These are phyloP conservation scores for Arthrinium puccinioides DNA, from an alignment of 2,329 filamentous ascomycete genomes.

Conservation along the genomic window DNA sequence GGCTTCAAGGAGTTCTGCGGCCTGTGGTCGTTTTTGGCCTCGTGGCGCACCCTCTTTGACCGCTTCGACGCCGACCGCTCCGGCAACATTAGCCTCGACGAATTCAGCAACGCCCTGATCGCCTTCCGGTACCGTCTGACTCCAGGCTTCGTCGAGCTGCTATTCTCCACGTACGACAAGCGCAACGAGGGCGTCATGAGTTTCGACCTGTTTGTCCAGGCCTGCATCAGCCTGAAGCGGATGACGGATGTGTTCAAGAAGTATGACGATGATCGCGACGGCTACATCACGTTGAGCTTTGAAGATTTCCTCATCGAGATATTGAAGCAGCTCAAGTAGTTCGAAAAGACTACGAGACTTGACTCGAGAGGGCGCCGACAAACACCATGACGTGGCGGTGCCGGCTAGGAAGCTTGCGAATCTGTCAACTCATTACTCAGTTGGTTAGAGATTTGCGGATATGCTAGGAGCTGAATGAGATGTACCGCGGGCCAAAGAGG, in stretches of 20 bases:
- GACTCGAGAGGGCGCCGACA: no score
- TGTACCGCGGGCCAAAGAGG: no score
- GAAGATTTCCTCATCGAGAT: slow-evolving; percentile 73
- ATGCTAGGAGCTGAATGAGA: no score
- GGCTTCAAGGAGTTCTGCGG: slow-evolving; percentile 95
- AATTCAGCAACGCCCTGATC: slow-evolving; percentile 85
- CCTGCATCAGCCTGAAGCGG: slow-evolving; percentile 90
- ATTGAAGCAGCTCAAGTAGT: slow-evolving; percentile 53
- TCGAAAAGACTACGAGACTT: no score
- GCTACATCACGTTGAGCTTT: slow-evolving; percentile 79
- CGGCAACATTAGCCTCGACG: slow-evolving; percentile 77
- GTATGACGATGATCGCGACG: slow-evolving; percentile 94
- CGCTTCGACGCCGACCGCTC: slow-evolving; percentile 84
- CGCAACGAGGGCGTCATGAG: slow-evolving; percentile 63
- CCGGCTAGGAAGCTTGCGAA: no score
- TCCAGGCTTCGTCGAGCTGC: slow-evolving; percentile 70
- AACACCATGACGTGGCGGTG: no score
- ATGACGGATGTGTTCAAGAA: slow-evolving; percentile 99
- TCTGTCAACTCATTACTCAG: no score
- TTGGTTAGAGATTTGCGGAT: no score
- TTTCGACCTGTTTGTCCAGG: slow-evolving; percentile 97
- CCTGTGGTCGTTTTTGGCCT: slow-evolving; percentile 90
- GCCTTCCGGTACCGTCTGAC: slow-evolving; percentile 91
- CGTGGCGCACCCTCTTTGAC: slow-evolving; percentile 92
- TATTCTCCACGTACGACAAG: slow-evolving; percentile 89